Evolutionary conservation across 495 filamentous ascomycete genomes (phyloP), one percentile per base, ranked within the genome.

Genomic region (Neurospora sp.): DNA sequence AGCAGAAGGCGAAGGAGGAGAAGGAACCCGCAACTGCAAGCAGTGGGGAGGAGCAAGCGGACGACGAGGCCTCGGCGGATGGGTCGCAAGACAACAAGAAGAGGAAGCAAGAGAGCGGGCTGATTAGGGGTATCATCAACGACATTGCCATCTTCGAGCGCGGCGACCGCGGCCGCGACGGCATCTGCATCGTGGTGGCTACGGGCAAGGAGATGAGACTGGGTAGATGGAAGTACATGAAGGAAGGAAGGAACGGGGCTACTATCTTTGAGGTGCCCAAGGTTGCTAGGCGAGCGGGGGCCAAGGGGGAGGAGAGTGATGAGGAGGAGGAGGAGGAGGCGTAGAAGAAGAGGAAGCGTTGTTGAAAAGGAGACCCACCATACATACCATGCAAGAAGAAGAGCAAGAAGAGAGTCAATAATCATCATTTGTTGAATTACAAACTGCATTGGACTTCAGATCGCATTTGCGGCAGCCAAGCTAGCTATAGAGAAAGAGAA

Each of bases 191-290:
- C 48, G 92, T 94, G 42, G 92, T 89, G 69, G 96, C 90, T 2
- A 86, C 94, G 10, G 94, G 93, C 24, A 96, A 94, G 78, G 94
- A 98, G 82, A 89, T 93, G 78, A 86, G 93, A 28, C 82, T 96
- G 39, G 95, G 92, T 2, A 86, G 91, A 72, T 98, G 93, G 92
- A 88, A 87, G 76, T 74, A 87, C 2, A 79, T 89, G 70, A 81
- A 83, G 72, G 82, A 84, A 0, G 94, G 89, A 4, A 90, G 89
- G 76, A 97, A 94, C 79, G 92, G 92, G 4, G 91, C 90, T 13
- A 86, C 93, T 13, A 85, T 97, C 3, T 94, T 96, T 76, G 92
- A 95, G 80, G 89, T 97, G 34, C 89, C 91, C 0, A 88, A 85
- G 78, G 78, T 82, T 73, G 34, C 40, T 8, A 75, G 70, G 73